Evolutionary conservation across 2,329 filamentous ascomycete species (phyloP).

Genomic region (Fonsecaea pedrosoi): DNA sequence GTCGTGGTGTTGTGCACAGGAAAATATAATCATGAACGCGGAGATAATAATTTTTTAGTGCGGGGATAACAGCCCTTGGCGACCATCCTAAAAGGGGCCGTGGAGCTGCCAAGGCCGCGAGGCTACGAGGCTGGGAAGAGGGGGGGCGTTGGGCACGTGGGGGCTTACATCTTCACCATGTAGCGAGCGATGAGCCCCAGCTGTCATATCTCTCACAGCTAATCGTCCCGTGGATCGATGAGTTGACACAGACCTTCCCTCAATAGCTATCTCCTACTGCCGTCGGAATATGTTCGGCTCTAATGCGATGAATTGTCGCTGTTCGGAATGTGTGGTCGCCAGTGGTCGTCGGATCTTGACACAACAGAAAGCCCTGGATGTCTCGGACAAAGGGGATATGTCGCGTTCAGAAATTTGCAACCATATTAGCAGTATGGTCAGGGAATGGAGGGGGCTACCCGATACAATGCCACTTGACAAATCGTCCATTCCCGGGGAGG

Average conservation of each 20-base stretch:
- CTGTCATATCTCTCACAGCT: background rate
- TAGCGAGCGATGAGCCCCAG: background rate
- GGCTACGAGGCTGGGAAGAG: background rate
- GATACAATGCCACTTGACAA: background rate
- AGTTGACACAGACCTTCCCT: background rate
- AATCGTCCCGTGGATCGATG: background rate
- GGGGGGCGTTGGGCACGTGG: too few relatives aligned
- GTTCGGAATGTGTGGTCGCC: background rate
- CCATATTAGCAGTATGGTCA: background rate
- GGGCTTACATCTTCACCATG: background rate
- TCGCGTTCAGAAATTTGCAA: background rate
- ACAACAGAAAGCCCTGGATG: background rate
- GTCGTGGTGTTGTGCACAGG: background rate
- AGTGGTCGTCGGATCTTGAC: background rate
- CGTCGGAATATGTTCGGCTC: background rate
- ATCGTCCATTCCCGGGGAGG: background rate
- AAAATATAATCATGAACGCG: background rate
- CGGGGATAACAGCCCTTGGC: constrained; percentile 1
- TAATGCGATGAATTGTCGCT: background rate
- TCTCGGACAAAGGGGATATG: background rate
- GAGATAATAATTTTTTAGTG: background rate
- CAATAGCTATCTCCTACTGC: background rate
- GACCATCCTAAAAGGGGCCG: background rate
- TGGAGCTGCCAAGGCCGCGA: background rate
- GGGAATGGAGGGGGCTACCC: background rate